Evolutionary conservation across 371 early-diverging fungal genomes (phyloP), one percentile per base, ranked within the genome.

Genomic region (Mortierella sp.): DNA sequence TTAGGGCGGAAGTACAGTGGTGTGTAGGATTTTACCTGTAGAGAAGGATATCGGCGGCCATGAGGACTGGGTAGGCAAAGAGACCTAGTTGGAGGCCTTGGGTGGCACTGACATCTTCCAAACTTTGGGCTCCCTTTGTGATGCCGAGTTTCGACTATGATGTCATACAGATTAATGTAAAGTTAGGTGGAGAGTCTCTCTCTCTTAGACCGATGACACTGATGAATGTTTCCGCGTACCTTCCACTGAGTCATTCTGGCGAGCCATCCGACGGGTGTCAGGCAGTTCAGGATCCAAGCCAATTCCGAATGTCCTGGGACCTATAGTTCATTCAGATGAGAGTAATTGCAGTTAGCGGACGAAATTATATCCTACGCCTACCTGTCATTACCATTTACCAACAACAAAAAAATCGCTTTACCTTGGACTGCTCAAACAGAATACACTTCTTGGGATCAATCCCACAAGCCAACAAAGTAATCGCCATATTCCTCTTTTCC

Each of bases 241-340:
- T 98, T 97, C 98, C 98, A 99, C 82, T 99, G 98, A 9, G 98
- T 98, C 99, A 99, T 99, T 21, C 98, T 90, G 11, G 93, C 94
- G 8, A 99, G 88, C 96, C 96, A 96, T 0, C 96, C 95, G 3
- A 98, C 92, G 34, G 97, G 96, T 10, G 97, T 95, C 58, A 95
- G 90, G 78, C 97, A 97, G 78, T 93, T 95, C 77, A 98, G 89
- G 13, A 97, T 89, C 99, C 99, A 99, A 28, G 92, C 88, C 26
- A 98, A 90, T 84, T 97, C 95, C 2, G 97, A 72, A 83, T 99
- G 99, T 60, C 91, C 91, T 0, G 94, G 81, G 2, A 97, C 95
- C 84, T 92, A 74, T 7, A 34, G 47, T 3, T 13, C 44, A 52
- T 24, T 52, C 26, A n/a, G 16, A 38, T 24, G 7, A 42, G 2